Evolutionary conservation across 306 rosid species (phyloP).

Genomic region (Sicyos baderoa): DNA sequence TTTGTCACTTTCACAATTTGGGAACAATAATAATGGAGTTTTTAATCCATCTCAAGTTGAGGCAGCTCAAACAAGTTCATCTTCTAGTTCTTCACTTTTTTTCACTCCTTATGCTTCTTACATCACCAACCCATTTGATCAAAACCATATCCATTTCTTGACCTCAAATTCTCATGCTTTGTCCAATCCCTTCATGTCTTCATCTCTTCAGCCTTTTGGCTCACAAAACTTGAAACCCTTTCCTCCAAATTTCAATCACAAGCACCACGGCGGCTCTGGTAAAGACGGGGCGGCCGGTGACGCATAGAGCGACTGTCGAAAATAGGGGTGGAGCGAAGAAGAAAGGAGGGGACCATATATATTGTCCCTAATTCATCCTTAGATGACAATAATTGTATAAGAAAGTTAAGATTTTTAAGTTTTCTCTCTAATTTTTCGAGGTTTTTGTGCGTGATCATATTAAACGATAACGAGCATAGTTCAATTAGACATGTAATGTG

Average conservation of each 20-base stretch:
- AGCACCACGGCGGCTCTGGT: slow-evolving; percentile 25
- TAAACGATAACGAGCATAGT: too few relatives aligned
- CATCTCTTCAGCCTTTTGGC: slow-evolving; percentile 35
- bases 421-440: too few relatives aligned
- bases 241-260: slow-evolving; percentile 31
- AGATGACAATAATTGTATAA: too few relatives aligned
- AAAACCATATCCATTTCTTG: slow-evolving; percentile 42
- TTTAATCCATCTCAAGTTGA: slow-evolving; percentile 32
- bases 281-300: slow-evolving; percentile 22
- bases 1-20: not conserved
- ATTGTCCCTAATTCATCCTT: too few relatives aligned
- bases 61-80: slow-evolving; percentile 24
- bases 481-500: too few relatives aligned
- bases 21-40: slow-evolving; percentile 21
- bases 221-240: slow-evolving; percentile 26
- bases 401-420: too few relatives aligned
- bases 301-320: not conserved
- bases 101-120: slow-evolving; percentile 44
- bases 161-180: slow-evolving; percentile 30
- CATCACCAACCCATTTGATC: slow-evolving; percentile 29
- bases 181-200: slow-evolving; percentile 36
- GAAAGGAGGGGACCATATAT: too few relatives aligned
- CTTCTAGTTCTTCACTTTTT: slow-evolving; percentile 37
- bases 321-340: not conserved
- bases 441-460: too few relatives aligned